phyloP scores from a whole-genome alignment of 495 filamentous ascomycete genomes.

The Xylaria flabelliformis region DNA sequence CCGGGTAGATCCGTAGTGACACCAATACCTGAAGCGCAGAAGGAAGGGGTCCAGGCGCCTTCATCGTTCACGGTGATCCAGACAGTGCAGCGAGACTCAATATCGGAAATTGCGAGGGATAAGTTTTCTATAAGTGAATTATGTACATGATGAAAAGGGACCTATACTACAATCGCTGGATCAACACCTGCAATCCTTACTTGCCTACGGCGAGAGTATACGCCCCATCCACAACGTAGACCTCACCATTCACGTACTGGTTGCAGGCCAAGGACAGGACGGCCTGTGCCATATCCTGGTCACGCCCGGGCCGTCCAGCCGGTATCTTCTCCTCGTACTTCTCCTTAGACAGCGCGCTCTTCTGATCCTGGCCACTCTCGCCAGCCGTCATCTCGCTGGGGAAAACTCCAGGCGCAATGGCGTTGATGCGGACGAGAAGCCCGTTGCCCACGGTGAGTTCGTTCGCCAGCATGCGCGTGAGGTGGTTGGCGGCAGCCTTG shows the following conservation, averaged over 20 bases:
- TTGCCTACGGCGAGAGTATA: conserved; percentile 38
- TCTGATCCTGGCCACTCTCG: conserved; percentile 61
- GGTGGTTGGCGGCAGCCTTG: conserved; percentile 79
- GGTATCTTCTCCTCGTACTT: conserved; percentile 67
- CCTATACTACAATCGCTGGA: background rate
- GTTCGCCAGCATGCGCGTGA: conserved; percentile 72
- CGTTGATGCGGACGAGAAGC: conserved; percentile 74
- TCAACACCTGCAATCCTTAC: background rate
- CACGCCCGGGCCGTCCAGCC: conserved; percentile 66
- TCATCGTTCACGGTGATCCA: background rate
- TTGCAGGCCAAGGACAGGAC: conserved; percentile 68
- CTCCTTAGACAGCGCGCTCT: conserved; percentile 66
- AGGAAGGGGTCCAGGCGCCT: background rate
- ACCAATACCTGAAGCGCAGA: background rate
- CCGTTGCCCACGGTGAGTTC: conserved; percentile 70
- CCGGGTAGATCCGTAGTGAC: background rate
- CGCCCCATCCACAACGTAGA: conserved; percentile 70
- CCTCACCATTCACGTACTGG: conserved; percentile 76
- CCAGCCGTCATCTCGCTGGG: conserved; percentile 73
- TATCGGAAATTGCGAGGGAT: background rate
- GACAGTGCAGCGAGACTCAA: background rate
- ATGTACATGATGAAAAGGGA: background rate
- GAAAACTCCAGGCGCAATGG: conserved; percentile 77
- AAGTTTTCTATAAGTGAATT: background rate
- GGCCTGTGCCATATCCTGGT: conserved; percentile 75